A percentile compares a stretch with the other conserved stretches of the same genome.
These are phyloP conservation scores for Tricholoma sp. DNA, from an alignment of 768 basidiomycete species.

Conservation along the genomic window DNA sequence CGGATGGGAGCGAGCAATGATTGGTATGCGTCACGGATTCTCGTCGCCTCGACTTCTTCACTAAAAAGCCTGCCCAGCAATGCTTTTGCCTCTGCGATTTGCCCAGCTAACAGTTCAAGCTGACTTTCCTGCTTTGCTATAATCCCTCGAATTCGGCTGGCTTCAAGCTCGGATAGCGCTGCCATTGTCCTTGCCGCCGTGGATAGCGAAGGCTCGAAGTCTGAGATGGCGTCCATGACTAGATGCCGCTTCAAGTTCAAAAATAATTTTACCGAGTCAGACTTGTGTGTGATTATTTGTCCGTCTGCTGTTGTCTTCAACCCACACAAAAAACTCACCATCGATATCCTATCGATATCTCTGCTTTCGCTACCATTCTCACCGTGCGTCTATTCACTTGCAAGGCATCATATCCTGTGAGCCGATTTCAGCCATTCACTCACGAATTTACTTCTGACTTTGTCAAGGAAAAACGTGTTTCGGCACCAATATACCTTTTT, in stretches of 20 bases:
- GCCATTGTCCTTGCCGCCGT: background rate
- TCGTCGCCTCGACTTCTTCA: background rate
- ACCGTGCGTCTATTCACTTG: no score
- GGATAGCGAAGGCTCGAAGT: background rate
- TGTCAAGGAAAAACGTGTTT: background rate
- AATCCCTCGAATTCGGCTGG: background rate
- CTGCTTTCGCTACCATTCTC: no score
- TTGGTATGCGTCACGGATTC: background rate
- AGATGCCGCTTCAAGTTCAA: no score
- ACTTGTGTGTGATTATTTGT: no score
- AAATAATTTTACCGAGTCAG: no score
- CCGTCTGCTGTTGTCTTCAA: no score
- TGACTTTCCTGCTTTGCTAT: background rate
- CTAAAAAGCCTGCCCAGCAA: conserved; percentile 2
- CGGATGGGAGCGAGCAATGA: conserved; percentile 7
- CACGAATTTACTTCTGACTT: background rate
- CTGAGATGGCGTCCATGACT: background rate
- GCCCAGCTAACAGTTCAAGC: background rate
- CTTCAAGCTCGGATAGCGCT: background rate
- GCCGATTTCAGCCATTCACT: background rate
- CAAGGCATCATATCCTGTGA: background rate
- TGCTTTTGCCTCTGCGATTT: conserved; percentile 3
- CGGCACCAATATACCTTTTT: background rate
- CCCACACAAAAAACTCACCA: no score
- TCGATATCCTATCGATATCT: no score